These are phyloP conservation scores for Vitis amurensis DNA, from an alignment of 164 flowering plant species.

Conservation along the genomic window DNA sequence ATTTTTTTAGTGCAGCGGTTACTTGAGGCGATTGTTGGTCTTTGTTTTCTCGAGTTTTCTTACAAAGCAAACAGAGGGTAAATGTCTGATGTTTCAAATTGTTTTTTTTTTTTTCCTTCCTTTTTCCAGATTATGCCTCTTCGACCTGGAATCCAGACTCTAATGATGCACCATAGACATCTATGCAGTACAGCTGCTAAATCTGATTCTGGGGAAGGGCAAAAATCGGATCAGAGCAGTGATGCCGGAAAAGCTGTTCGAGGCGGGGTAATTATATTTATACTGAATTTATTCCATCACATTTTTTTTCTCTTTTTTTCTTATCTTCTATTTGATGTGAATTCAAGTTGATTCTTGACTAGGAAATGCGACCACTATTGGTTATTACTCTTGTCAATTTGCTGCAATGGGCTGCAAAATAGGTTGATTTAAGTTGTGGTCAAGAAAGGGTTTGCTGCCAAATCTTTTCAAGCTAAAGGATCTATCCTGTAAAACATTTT, in stretches of 20 bases:
- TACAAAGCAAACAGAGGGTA: background rate
- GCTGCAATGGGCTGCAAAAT: background rate
- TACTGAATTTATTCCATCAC: background rate
- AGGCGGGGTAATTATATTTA: conserved; percentile 55
- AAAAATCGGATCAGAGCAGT: conserved; percentile 35
- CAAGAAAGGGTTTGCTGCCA: too few species aligned
- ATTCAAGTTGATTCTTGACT: too few species aligned
- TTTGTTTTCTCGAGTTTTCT: background rate
- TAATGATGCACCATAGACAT: conserved; percentile 8
- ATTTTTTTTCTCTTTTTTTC: background rate
- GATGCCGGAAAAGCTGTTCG: conserved; percentile 64
- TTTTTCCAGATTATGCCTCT: conserved; percentile 11
- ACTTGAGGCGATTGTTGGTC: too few species aligned
- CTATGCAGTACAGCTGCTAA: conserved; percentile 11
- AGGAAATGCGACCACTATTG: too few species aligned
- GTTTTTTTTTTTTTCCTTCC: background rate
- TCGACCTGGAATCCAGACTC: conserved; percentile 3
- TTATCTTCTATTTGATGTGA: background rate
- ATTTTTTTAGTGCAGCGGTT: too few species aligned
- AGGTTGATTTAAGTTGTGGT: background rate
- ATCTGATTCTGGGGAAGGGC: conserved; percentile 24
- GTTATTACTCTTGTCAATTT: background rate
- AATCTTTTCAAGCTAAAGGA: too few species aligned
- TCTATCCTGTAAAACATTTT: too few species aligned
- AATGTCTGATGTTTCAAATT: background rate